These are phyloP conservation scores for Grigorovia yakushimaensis DNA, from an alignment of 805 yeast genomes.

Conservation along the genomic window DNA sequence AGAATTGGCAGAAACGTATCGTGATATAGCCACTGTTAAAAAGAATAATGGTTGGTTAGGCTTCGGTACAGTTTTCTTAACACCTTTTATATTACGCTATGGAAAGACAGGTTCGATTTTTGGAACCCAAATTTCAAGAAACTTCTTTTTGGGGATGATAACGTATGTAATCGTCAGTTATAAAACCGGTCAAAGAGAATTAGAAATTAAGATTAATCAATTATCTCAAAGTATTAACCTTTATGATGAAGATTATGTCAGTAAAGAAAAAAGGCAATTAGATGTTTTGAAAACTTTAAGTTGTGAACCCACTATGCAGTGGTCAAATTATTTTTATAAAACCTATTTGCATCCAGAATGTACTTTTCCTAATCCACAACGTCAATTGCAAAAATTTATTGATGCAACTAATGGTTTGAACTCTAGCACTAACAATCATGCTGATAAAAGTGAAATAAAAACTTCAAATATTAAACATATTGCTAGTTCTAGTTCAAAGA, in stretches of 20 bases:
- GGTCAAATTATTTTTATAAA: conserved; percentile 44
- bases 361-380: conserved; percentile 48
- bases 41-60: conserved; percentile 33
- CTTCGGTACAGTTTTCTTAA: conserved; percentile 32
- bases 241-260: conserved; percentile 7
- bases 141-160: conserved; percentile 34
- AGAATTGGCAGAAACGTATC: conserved; percentile 32
- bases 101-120: conserved; percentile 26
- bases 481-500: too few species aligned
- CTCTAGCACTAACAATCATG: background rate
- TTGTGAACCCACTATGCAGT: conserved; percentile 30
- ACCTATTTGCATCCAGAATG: conserved; percentile 43
- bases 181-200: background rate
- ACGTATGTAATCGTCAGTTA: conserved; percentile 16
- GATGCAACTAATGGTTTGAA: background rate
- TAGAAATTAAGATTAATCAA: conserved; percentile 19
- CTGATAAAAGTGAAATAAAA: too few species aligned
- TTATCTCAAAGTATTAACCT: conserved; percentile 10
- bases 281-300: conserved; percentile 28
- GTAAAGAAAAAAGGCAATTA: conserved; percentile 14
- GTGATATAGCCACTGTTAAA: conserved; percentile 29
- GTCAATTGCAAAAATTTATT: conserved; percentile 24
- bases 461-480: too few species aligned
- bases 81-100: conserved; percentile 35
- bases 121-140: conserved; percentile 34